Evolutionary conservation across 148 eudicot genomes (phyloP).

Genomic region (Heliamphora exappendiculata): DNA sequence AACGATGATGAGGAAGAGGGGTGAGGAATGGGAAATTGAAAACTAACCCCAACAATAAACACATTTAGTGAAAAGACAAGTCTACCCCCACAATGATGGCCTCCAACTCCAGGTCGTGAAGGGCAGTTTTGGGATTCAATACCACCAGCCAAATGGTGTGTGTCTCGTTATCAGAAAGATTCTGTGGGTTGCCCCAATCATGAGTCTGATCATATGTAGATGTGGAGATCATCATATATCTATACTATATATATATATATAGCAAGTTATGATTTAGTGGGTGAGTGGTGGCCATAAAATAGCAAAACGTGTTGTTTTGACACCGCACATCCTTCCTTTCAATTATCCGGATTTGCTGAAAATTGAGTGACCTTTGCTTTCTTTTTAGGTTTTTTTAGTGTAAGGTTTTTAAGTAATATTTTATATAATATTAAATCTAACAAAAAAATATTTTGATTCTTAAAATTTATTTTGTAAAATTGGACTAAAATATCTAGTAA

Average conservation of each 20-base stretch:
- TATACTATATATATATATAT: neutral
- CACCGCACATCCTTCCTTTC: neutral
- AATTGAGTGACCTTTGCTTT: neutral
- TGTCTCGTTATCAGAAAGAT: neutral
- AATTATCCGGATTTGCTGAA: too few species aligned
- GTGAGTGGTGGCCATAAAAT: neutral
- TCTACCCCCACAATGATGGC: neutral
- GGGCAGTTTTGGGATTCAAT: neutral
- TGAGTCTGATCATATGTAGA: neutral
- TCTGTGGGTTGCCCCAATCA: neutral
- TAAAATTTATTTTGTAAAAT: too few species aligned
- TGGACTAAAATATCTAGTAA: too few species aligned
- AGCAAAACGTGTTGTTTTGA: slow-evolving; percentile 16
- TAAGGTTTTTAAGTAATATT: too few species aligned
- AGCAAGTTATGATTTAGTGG: neutral
- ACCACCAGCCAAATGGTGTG: neutral
- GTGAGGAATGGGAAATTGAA: slow-evolving; percentile 7
- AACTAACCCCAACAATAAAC: neutral
- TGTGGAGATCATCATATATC: neutral
- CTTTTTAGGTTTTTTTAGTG: too few species aligned
- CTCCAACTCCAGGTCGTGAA: neutral
- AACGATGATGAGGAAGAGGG: slow-evolving; percentile 1
- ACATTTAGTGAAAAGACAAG: neutral
- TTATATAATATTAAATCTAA: too few species aligned
- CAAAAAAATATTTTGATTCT: too few species aligned